Evolutionary conservation across 371 early-diverging fungal genomes (phyloP), one percentile per base, ranked within the genome.

Genomic region (Apophysomyces elegans): DNA sequence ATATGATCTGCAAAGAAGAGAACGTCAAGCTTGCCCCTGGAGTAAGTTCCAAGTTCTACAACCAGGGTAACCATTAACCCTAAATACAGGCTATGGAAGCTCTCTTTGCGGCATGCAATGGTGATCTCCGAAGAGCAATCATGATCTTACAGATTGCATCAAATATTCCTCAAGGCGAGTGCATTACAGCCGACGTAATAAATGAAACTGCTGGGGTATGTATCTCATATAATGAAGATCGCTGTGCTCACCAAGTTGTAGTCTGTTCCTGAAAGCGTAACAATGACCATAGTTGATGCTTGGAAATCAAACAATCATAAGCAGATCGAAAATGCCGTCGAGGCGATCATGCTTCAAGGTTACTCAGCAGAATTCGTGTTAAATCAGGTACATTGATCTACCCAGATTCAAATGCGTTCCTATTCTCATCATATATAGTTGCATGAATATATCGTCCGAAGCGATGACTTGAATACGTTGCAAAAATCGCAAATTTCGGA

Each of bases 121-220:
- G 99, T 38, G 98, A 99, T 83, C 72, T 99, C 67, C 86, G 99
- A 56, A 92, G 90, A 70, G 94, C 97, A 0, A 96, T 95, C 68
- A 98, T 93, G 83, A 87, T 86, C 41, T 80, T 98, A 56, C 98
- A 99, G 78, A 94, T 92, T 75, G 96, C 94, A 7, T 78, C 84
- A 26, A 85, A 86, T 2, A 69, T 94, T 56, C 83, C 86, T 59
- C 70, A 76, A 66, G 76, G 69, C 2, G 72, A 75, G 12, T 62
- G 71, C 5, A 83, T 95, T 46, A 83, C 87, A 6, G 70, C 80
- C 4, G 71, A 64, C 2, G 83, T 84, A 13, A 84, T 97, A n/a
- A 71, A 79, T 7, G 95, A 95, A 71, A 88, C 96, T 62, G 92
- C 92, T 5, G 97, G 98, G 35, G 91, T 93, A 76, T 59, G 72